Evolutionary conservation across 129 eudicot genomes (phyloP).

Genomic region (Pseudognaphalium luteoalbum): DNA sequence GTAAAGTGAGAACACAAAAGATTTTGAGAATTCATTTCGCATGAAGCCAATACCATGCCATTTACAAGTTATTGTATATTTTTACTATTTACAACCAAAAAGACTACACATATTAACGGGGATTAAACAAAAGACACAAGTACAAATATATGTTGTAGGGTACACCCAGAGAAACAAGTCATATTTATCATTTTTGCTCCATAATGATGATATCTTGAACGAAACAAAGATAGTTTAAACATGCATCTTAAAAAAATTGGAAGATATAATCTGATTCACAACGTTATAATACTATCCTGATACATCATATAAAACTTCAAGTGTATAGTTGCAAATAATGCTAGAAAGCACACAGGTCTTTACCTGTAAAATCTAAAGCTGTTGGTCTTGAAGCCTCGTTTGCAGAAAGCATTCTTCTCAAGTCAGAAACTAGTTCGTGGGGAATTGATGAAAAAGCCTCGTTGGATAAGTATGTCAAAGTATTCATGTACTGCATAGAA

Average conservation of each 20-base stretch:
- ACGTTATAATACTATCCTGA: neutral
- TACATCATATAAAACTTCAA: neutral
- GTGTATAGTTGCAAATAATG: neutral
- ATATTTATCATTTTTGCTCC: neutral
- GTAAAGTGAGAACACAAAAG: slow-evolving; percentile 33
- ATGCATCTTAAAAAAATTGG: neutral
- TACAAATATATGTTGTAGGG: neutral
- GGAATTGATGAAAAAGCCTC: slow-evolving; percentile 88
- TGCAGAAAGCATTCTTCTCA: slow-evolving; percentile 87
- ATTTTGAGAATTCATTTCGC: slow-evolving; percentile 13
- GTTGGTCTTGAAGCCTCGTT: slow-evolving; percentile 83
- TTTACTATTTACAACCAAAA: neutral
- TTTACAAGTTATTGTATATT: slow-evolving; percentile 8
- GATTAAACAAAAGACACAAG: neutral
- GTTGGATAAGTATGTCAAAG: slow-evolving; percentile 74
- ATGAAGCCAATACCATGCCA: slow-evolving; percentile 12
- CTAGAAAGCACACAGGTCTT: slow-evolving; percentile 9
- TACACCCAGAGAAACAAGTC: neutral
- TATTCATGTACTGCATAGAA: slow-evolving; percentile 88
- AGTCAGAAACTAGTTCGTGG: slow-evolving; percentile 74
- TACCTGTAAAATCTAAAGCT: slow-evolving; percentile 93
- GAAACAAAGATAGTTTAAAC: neutral
- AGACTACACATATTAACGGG: neutral
- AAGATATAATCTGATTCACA: neutral
- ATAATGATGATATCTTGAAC: neutral